A percentile compares a stretch with the other conserved stretches of the same genome.
phyloP scores from a whole-genome alignment of 148 eudicot genomes.

The Agrostemma githago region DNA sequence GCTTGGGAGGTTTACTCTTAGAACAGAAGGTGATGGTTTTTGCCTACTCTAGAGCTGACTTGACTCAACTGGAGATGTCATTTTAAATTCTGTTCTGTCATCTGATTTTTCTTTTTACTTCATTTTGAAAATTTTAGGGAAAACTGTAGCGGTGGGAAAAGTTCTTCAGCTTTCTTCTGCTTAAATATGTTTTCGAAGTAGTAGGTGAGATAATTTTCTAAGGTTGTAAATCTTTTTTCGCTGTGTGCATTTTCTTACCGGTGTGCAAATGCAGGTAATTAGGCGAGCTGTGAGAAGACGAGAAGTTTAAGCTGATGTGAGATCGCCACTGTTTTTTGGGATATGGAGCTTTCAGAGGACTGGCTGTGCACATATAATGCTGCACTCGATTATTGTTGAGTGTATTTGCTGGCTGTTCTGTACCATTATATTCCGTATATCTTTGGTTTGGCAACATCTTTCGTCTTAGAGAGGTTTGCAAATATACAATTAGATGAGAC shows the following conservation, averaged over 20 bases:
- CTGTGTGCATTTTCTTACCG: not conserved
- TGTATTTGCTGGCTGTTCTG: not conserved
- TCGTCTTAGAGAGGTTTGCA: slow-evolving; percentile 7
- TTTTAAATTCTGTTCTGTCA: not conserved
- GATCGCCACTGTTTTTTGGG: slow-evolving; percentile 6
- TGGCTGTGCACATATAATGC: not conserved
- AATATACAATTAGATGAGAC: slow-evolving; percentile 4
- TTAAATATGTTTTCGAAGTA: slow-evolving; percentile 29
- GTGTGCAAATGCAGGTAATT: slow-evolving; percentile 9
- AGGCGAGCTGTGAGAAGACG: slow-evolving; percentile 10
- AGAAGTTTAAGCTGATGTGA: not conserved
- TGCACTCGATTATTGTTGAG: not conserved
- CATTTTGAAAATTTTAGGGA: slow-evolving; percentile 40
- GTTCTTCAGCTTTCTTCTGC: slow-evolving; percentile 39
- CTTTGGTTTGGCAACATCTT: slow-evolving; percentile 6
- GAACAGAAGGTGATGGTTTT: slow-evolving; percentile 36
- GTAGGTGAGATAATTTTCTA: slow-evolving; percentile 23
- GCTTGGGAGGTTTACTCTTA: slow-evolving; percentile 48
- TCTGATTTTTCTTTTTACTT: not conserved
- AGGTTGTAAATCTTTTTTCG: not conserved
- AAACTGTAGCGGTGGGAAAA: slow-evolving; percentile 83
- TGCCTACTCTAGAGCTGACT: not conserved
- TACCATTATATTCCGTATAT: not conserved
- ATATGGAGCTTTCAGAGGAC: not conserved
- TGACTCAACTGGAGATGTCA: not conserved